These are phyloP conservation scores for Calocera viscosa DNA, from an alignment of 768 basidiomycete genomes.

Conservation along the genomic window DNA sequence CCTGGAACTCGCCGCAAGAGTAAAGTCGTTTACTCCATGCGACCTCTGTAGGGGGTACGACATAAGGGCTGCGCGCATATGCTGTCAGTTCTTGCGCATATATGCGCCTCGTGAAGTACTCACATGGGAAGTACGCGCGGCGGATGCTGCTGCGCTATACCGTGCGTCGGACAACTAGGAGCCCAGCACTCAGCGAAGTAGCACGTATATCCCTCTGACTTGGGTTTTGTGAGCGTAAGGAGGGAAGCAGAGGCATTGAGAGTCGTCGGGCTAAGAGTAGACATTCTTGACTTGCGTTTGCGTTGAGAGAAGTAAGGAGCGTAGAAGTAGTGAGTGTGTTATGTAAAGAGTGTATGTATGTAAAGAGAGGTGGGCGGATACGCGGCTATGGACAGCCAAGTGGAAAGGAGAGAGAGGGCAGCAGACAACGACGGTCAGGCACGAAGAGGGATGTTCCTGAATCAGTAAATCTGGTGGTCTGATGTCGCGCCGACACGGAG, in stretches of 20 bases:
- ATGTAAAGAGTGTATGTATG: too few species aligned
- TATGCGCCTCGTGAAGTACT: background rate
- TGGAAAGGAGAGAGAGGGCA: too few species aligned
- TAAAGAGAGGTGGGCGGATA: too few species aligned
- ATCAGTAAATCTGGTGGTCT: too few species aligned
- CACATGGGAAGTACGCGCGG: background rate
- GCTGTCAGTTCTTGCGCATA: background rate
- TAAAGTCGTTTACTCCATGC: background rate
- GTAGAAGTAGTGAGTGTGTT: too few species aligned
- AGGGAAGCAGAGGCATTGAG: background rate
- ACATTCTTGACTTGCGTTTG: background rate
- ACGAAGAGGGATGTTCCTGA: too few species aligned
- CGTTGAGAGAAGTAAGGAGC: background rate
- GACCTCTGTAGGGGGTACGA: background rate
- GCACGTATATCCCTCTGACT: background rate
- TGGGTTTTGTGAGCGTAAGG: background rate
- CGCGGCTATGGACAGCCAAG: too few species aligned
- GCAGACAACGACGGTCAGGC: too few species aligned
- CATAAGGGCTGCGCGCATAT: background rate
- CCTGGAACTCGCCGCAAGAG: too few species aligned
- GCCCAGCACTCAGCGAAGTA: slow-evolving; percentile 1
- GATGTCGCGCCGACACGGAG: too few species aligned
- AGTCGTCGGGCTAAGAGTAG: background rate
- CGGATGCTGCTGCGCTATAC: background rate
- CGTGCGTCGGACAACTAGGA: background rate